These are phyloP conservation scores for Breynia disticha DNA, from an alignment of 441 rosid genomes.

Conservation along the genomic window DNA sequence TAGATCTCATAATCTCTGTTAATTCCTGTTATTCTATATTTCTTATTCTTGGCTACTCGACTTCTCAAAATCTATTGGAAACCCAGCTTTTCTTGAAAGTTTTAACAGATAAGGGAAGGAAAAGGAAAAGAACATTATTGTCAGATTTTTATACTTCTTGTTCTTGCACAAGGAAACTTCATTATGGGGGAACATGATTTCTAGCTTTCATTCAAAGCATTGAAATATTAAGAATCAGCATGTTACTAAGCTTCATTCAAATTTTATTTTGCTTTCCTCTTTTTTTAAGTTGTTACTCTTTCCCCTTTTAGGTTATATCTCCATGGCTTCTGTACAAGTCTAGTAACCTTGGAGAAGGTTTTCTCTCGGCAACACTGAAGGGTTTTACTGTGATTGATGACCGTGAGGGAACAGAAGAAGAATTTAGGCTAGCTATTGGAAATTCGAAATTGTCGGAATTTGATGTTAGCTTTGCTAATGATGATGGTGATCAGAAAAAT, in stretches of 20 bases:
- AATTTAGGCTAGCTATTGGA: slow-evolving; percentile 77
- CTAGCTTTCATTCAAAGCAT: background rate
- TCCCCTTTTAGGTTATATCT: slow-evolving; percentile 51
- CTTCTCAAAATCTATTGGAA: background rate
- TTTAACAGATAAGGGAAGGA: background rate
- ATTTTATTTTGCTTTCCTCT: background rate
- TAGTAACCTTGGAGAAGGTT: slow-evolving; percentile 54
- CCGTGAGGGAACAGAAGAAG: slow-evolving; percentile 85
- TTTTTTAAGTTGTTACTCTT: slow-evolving; percentile 5
- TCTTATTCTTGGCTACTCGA: background rate
- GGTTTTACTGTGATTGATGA: slow-evolving; percentile 83
- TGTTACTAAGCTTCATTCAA: background rate
- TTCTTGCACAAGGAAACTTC: background rate
- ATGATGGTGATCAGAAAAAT: slow-evolving; percentile 23
- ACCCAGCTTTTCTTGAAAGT: background rate
- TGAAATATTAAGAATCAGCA: background rate
- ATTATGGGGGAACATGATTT: background rate
- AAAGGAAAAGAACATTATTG: background rate
- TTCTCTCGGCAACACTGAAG: slow-evolving; percentile 79
- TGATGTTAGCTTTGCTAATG: slow-evolving; percentile 21
- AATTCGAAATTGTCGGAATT: slow-evolving; percentile 43
- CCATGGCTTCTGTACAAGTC: slow-evolving; percentile 90
- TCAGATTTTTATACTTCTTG: background rate
- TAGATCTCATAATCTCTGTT: background rate
- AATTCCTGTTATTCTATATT: background rate